phyloP scores from a whole-genome alignment of 1,284 basidiomycete genomes.

The Ceratobasidium sp. region DNA sequence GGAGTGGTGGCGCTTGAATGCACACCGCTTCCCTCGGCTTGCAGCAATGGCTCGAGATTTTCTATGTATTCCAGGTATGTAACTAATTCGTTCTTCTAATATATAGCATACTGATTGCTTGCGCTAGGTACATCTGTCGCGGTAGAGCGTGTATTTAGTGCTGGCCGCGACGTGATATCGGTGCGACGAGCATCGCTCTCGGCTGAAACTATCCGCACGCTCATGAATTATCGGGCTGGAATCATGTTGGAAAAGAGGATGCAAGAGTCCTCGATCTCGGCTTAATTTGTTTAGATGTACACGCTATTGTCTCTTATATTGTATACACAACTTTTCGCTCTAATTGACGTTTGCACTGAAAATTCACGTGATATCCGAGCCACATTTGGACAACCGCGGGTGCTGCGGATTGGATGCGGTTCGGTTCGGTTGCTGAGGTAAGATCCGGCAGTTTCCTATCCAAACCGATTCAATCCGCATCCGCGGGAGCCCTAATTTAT shows the following conservation, averaged over 20 bases:
- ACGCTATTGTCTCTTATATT: too few relatives aligned
- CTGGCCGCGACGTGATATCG: conserved; percentile 41
- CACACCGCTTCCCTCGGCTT: conserved; percentile 2
- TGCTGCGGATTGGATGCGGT: not conserved
- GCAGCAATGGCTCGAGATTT: conserved; percentile 21
- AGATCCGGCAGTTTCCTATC: not conserved
- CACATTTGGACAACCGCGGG: not conserved
- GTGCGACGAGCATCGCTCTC: conserved; percentile 37
- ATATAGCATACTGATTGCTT: too few relatives aligned
- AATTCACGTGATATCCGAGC: not conserved
- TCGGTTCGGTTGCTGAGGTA: not conserved
- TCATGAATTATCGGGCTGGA: conserved; percentile 34
- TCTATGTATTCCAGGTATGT: conserved; percentile 28
- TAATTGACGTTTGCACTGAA: too few relatives aligned
- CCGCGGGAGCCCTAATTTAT: not conserved
- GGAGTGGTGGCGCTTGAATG: not conserved
- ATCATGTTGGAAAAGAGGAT: conserved; percentile 20
- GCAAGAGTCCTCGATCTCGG: too few relatives aligned
- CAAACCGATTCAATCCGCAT: not conserved
- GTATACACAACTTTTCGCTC: too few relatives aligned
- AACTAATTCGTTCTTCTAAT: not conserved
- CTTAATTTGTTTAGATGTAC: too few relatives aligned
- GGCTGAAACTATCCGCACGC: conserved; percentile 34
- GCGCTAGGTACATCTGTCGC: conserved; percentile 27
- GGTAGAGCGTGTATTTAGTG: conserved; percentile 25